These are phyloP conservation scores for Gomphus bonarii DNA, from an alignment of 1,284 basidiomycete species.

Conservation along the genomic window DNA sequence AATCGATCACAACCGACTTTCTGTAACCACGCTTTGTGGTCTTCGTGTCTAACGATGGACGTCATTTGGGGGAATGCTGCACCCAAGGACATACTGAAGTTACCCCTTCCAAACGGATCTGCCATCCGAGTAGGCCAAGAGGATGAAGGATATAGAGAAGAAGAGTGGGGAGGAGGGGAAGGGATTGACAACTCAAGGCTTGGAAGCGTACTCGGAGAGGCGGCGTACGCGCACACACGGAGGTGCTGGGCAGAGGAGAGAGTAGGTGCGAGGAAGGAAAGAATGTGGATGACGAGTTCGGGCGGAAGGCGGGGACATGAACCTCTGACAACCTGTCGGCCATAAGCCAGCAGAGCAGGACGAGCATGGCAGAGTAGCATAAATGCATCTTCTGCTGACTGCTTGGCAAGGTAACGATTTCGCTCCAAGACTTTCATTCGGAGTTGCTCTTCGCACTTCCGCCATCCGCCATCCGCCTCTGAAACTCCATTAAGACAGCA, in stretches of 20 bases:
- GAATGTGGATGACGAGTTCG: slow-evolving; percentile 49
- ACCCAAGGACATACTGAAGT: neutral
- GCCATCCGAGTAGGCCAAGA: slow-evolving; percentile 20
- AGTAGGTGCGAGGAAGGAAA: slow-evolving; percentile 46
- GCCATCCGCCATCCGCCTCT: neutral
- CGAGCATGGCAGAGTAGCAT: slow-evolving; percentile 41
- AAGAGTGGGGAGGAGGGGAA: slow-evolving; percentile 12
- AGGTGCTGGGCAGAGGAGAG: slow-evolving; percentile 47
- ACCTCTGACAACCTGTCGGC: neutral
- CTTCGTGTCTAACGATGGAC: slow-evolving; percentile 29
- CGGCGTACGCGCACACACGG: slow-evolving; percentile 46
- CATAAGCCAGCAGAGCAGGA: slow-evolving; percentile 29
- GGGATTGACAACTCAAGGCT: slow-evolving; percentile 17
- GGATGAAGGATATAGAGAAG: neutral
- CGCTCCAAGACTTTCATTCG: slow-evolving; percentile 27
- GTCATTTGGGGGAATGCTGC: neutral
- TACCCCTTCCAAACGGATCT: slow-evolving; percentile 24
- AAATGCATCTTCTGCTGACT: slow-evolving; percentile 40
- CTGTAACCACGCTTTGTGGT: slow-evolving; percentile 33
- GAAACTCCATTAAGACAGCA: neutral
- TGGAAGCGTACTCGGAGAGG: slow-evolving; percentile 45
- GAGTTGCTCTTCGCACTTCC: neutral
- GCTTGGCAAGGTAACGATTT: slow-evolving; percentile 37
- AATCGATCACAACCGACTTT: slow-evolving; percentile 37
- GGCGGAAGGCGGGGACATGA: slow-evolving; percentile 31